phyloP scores from a whole-genome alignment of 192 early-diverging fungal species.

The Allomyces macrogynus region DNA sequence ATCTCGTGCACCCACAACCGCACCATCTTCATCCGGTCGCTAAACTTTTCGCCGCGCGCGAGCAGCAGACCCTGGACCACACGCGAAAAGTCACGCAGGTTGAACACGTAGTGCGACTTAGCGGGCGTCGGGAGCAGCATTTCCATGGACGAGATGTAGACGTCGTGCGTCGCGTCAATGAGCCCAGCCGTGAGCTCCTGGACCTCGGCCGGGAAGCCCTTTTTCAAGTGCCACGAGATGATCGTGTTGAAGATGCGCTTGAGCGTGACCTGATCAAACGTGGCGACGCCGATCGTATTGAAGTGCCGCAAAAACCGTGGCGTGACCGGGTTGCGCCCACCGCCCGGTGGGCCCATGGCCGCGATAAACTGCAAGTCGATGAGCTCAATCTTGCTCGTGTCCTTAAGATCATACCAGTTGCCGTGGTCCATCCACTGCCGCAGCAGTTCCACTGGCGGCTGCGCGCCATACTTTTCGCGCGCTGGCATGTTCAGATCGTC shows the following conservation, averaged over 20 bases:
- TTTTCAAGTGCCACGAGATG: slow-evolving; percentile 73
- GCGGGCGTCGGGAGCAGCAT: slow-evolving; percentile 82
- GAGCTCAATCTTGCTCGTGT: slow-evolving; percentile 81
- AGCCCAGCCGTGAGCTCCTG: slow-evolving; percentile 31
- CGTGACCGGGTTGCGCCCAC: slow-evolving; percentile 86
- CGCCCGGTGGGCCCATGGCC: slow-evolving; percentile 97
- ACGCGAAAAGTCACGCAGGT: slow-evolving; percentile 93
- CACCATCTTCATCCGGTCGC: slow-evolving; percentile 63
- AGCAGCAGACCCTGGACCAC: slow-evolving; percentile 96
- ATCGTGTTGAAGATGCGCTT: slow-evolving; percentile 91
- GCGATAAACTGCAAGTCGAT: slow-evolving; percentile 98
- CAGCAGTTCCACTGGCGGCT: slow-evolving; percentile 89
- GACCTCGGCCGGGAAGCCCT: slow-evolving; percentile 66
- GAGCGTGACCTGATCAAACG: slow-evolving; percentile 78
- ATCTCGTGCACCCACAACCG: slow-evolving; percentile 97
- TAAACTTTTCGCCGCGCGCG: slow-evolving; percentile 57
- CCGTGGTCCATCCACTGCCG: slow-evolving; percentile 85
- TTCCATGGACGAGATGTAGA: slow-evolving; percentile 82
- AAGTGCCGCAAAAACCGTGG: slow-evolving; percentile 93
- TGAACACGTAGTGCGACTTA: slow-evolving; percentile 98
- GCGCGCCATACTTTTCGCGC: slow-evolving; percentile 89
- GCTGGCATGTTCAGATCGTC: slow-evolving; percentile 99
- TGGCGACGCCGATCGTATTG: slow-evolving; percentile 91
- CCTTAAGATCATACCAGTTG: slow-evolving; percentile 82
- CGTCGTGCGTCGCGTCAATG: slow-evolving; percentile 90